Evolutionary conservation across 192 early-diverging fungal genomes (phyloP).

Genomic region (Coemansia reversa): DNA sequence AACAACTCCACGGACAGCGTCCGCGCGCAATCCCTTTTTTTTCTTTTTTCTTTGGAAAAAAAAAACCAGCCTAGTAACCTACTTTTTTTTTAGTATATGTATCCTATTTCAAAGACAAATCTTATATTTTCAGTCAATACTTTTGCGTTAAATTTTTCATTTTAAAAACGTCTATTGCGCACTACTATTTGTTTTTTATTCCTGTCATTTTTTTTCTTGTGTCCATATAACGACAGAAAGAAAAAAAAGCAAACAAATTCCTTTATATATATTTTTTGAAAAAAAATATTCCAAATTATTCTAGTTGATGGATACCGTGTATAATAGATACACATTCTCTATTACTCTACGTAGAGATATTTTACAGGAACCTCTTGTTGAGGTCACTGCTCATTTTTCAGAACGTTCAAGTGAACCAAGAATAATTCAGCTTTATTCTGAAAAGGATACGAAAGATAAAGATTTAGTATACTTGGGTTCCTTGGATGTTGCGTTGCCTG

Average conservation of each 20-base stretch:
- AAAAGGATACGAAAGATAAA: neutral
- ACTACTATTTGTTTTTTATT: neutral
- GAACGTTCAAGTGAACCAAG: constrained; percentile 11
- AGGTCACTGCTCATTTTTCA: constrained; percentile 24
- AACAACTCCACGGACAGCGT: neutral
- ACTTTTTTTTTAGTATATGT: constrained; percentile 7
- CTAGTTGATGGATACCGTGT: constrained; percentile 11
- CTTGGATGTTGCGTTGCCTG: constrained; percentile 14
- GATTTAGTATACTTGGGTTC: constrained; percentile 10
- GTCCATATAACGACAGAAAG: too few relatives aligned
- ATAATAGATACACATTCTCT: constrained; percentile 23
- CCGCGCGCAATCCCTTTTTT: constrained; percentile 3
- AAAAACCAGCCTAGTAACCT: constrained; percentile 8
- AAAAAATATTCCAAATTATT: too few relatives aligned
- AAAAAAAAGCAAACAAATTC: neutral
- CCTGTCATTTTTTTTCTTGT: neutral
- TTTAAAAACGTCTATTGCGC: neutral
- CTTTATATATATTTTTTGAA: constrained; percentile 3
- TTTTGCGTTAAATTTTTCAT: neutral
- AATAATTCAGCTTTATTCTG: constrained; percentile 14
- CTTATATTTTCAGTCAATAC: constrained; percentile 2
- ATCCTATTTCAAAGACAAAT: constrained; percentile 2
- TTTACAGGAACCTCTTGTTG: constrained; percentile 10
- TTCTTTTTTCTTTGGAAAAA: constrained; percentile 7
- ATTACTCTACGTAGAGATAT: constrained; percentile 12